Conservation (phyloP, 2,329 filamentous ascomycete genomes). For the Ophiostoma pallidulum region DNA sequence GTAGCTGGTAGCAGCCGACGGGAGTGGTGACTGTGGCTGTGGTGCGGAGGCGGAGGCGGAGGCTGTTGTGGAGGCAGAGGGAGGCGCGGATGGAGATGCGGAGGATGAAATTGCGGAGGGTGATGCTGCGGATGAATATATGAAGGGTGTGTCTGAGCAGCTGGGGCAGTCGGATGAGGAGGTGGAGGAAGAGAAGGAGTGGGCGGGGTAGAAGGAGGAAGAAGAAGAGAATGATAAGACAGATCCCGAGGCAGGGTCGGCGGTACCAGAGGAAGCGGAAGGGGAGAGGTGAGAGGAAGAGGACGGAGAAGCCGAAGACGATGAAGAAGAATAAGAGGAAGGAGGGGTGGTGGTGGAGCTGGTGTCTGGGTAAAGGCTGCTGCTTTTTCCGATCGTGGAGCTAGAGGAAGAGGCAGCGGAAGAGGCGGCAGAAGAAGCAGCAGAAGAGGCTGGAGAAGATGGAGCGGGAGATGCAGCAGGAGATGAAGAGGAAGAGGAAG, state of each 20-base stretch:
- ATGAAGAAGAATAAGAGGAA: background rate
- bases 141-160: background rate
- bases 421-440: background rate
- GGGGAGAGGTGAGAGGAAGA: too few species aligned
- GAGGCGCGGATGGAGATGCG: background rate
- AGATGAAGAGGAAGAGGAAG: background rate
- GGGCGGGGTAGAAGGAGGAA: background rate
- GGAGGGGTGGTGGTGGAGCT: background rate
- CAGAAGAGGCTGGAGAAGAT: background rate
- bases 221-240: too few species aligned
- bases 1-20: background rate
- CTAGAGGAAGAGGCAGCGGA: background rate
- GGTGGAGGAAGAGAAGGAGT: background rate
- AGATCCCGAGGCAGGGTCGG: too few species aligned
- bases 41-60: too few species aligned
- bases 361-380: background rate
- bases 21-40: too few species aligned
- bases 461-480: background rate
- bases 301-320: too few species aligned
- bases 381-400: too few species aligned
- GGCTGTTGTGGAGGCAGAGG: background rate
- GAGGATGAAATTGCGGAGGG: background rate
- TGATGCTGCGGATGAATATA: too few species aligned
- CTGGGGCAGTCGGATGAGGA: background rate
- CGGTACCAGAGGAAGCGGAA: too few species aligned